Conservation (phyloP, 2,329 filamentous ascomycete genomes). For the Aspergillus thermomutatus region DNA sequence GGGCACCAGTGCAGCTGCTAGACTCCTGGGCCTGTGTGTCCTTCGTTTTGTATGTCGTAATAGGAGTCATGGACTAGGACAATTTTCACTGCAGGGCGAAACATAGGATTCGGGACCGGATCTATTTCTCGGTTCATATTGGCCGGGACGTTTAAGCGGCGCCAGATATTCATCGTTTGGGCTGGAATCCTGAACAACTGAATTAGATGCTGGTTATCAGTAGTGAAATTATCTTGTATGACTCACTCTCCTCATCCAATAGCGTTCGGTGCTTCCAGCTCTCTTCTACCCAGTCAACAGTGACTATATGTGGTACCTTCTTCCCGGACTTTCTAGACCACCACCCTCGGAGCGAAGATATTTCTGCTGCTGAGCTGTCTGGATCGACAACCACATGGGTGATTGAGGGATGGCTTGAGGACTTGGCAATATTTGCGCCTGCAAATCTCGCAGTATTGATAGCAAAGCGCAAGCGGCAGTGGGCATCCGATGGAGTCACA, state of each 20-base stretch:
- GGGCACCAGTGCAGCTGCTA: not conserved
- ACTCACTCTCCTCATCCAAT: slow-evolving; percentile 69
- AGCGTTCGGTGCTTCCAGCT: slow-evolving; percentile 77
- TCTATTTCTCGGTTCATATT: not conserved
- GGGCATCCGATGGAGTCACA: not conserved
- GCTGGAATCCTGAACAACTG: not conserved
- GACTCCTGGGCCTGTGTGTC: not conserved
- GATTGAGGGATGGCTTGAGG: slow-evolving; percentile 51
- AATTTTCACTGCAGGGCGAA: not conserved
- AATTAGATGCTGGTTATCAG: not conserved
- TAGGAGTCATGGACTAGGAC: not conserved
- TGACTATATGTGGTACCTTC: slow-evolving; percentile 66
- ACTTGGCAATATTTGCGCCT: slow-evolving; percentile 57
- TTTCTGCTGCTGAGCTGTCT: slow-evolving; percentile 44
- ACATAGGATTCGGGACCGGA: not conserved
- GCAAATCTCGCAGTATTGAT: slow-evolving; percentile 65
- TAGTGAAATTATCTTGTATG: not conserved
- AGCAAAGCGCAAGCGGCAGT: slow-evolving; percentile 42
- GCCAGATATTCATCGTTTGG: not conserved
- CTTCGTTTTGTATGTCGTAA: not conserved
- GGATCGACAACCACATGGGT: slow-evolving; percentile 71
- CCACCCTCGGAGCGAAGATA: slow-evolving; percentile 29
- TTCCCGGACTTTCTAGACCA: slow-evolving; percentile 31
- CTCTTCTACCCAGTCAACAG: slow-evolving; percentile 68
- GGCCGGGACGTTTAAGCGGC: not conserved